Conservation (phyloP, 331 rosid genomes). For the Erythrophleum ivorense region DNA sequence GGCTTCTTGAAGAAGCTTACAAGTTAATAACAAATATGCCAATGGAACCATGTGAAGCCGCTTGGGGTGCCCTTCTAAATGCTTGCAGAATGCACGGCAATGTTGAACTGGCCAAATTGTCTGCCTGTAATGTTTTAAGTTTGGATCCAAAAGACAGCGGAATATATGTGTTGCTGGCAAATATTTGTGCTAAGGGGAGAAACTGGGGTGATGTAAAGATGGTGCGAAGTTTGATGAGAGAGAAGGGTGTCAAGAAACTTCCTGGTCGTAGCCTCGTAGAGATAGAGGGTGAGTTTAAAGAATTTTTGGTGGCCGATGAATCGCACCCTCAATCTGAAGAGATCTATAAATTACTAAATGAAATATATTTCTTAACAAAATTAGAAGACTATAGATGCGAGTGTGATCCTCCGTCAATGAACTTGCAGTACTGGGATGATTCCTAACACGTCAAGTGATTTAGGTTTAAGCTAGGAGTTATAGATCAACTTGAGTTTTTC, state of each 20-base stretch:
- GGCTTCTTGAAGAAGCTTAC: conserved; percentile 70
- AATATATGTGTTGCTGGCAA: conserved; percentile 60
- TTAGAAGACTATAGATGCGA: conserved; percentile 38
- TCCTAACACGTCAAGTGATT: neutral
- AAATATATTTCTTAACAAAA: conserved; percentile 51
- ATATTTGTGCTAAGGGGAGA: conserved; percentile 59
- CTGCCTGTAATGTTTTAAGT: conserved; percentile 53
- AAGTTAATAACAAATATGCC: conserved; percentile 67
- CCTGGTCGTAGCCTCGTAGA: conserved; percentile 77
- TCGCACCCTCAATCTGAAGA: conserved; percentile 70
- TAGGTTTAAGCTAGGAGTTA: neutral
- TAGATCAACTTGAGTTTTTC: neutral
- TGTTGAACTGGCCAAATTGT: conserved; percentile 47
- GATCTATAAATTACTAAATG: conserved; percentile 55
- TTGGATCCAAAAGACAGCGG: conserved; percentile 79
- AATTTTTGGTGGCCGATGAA: conserved; percentile 74
- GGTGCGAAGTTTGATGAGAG: conserved; percentile 73
- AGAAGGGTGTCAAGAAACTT: conserved; percentile 71
- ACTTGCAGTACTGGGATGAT: neutral
- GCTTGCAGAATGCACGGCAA: conserved; percentile 54
- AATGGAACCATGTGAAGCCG: conserved; percentile 69
- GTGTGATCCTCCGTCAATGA: neutral
- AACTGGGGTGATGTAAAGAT: conserved; percentile 72
- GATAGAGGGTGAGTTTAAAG: conserved; percentile 59
- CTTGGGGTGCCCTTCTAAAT: conserved; percentile 84